Percentiles rank a stretch among this genome's conserved stretches.
Conservation (phyloP, 176 grass and related monocot genomes). For the Canna indica region DNA sequence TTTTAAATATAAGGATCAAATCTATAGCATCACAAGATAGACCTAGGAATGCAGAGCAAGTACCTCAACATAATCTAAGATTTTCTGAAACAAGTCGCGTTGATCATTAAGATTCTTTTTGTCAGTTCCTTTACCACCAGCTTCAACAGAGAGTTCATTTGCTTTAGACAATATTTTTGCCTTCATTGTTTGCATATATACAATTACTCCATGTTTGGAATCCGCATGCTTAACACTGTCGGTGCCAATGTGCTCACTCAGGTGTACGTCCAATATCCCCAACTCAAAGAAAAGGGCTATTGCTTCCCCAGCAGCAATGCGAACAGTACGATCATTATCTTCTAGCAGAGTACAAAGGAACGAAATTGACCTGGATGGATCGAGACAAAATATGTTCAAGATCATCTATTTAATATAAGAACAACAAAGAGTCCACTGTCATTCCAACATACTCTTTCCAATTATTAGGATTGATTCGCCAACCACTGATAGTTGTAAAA, state of each 20-base stretch:
- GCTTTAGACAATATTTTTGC: conserved; percentile 67
- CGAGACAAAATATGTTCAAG: neutral
- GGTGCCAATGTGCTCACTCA: conserved; percentile 30
- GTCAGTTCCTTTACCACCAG: conserved; percentile 84
- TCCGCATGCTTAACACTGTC: conserved; percentile 29
- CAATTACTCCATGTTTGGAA: conserved; percentile 51
- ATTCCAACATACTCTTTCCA: conserved; percentile 71
- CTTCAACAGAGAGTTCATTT: conserved; percentile 57
- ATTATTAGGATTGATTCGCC: conserved; percentile 78
- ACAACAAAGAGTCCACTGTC: conserved; percentile 12
- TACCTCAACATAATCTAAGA: conserved; percentile 87
- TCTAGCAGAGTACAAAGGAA: conserved; percentile 78
- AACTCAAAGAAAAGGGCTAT: conserved; percentile 78
- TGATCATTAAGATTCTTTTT: conserved; percentile 97
- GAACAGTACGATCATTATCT: conserved; percentile 65
- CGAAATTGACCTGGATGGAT: conserved; percentile 41
- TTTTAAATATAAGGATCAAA: neutral
- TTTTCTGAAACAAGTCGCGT: conserved; percentile 71
- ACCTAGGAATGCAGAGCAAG: conserved; percentile 1
- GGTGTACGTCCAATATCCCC: conserved; percentile 55
- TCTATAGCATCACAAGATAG: neutral
- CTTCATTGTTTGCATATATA: conserved; percentile 81
- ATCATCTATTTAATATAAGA: neutral
- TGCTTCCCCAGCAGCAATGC: conserved; percentile 96
- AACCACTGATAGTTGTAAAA: conserved; percentile 67